Conservation (phyloP, 148 eudicot genomes). For the Cornus florida region DNA sequence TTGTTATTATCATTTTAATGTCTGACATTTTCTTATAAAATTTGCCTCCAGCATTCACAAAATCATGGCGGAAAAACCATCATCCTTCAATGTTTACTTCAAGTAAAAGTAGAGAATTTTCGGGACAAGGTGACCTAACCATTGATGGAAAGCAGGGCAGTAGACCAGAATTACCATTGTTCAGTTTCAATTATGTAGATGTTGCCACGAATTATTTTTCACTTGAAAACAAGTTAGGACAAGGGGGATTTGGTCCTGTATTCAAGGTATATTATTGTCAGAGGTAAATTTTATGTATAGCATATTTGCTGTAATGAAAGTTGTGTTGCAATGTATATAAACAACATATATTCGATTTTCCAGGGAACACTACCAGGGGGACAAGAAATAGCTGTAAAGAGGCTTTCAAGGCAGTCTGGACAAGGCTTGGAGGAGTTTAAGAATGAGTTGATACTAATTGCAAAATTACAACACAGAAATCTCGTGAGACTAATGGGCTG, state of each 20-base stretch:
- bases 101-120: background rate
- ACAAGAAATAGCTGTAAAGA: conserved; percentile 23
- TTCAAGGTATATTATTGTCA: background rate
- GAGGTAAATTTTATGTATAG: background rate
- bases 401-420: conserved; percentile 23
- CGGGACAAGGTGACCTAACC: background rate
- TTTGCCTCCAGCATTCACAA: background rate
- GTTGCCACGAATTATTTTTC: background rate
- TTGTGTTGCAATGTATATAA: too few species aligned
- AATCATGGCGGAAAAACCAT: background rate
- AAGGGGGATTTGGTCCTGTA: background rate
- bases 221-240: background rate
- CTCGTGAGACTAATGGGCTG: conserved; percentile 24
- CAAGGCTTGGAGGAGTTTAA: conserved; percentile 27
- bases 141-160: background rate
- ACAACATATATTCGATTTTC: background rate
- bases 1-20: background rate
- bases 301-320: background rate
- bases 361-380: conserved; percentile 15
- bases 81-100: too few species aligned
- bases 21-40: background rate
- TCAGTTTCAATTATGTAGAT: background rate
- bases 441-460: conserved; percentile 24
- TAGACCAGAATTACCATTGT: background rate
- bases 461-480: conserved; percentile 27